These are phyloP conservation scores for Chlorella sp. DNA, from an alignment of 139 green algal species.

Conservation along the genomic window DNA sequence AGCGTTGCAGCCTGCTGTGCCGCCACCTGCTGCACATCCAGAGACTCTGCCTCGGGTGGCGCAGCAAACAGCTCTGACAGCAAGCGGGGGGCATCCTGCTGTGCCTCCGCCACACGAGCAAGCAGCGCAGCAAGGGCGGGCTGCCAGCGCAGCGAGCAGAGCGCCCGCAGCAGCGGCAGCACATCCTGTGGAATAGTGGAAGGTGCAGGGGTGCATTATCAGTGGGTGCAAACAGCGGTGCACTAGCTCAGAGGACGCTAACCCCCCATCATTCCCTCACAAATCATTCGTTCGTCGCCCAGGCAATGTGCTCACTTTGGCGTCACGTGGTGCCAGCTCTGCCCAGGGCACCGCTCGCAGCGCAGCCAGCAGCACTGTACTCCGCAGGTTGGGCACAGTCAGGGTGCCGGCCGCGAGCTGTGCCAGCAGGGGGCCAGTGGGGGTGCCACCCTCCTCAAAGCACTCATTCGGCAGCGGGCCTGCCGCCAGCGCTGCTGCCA, in stretches of 20 bases:
- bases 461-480: background rate
- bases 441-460: constrained; percentile 17
- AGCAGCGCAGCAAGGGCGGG: constrained; percentile 5
- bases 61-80: constrained; percentile 23
- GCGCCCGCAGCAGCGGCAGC: constrained; percentile 44
- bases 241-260: too few relatives aligned
- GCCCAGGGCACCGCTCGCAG: background rate
- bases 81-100: background rate
- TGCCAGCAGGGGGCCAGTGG: background rate
- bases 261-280: too few relatives aligned
- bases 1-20: background rate
- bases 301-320: background rate
- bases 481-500: background rate
- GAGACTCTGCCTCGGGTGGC: background rate
- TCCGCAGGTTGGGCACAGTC: background rate
- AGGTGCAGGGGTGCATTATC: background rate
- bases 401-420: background rate
- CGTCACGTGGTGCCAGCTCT: background rate
- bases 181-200: constrained; percentile 21
- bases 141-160: constrained; percentile 50
- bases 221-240: too few relatives aligned
- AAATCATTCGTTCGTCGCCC: too few relatives aligned
- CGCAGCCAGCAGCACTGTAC: background rate
- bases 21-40: background rate
- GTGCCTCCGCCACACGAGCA: constrained; percentile 5